A percentile compares a stretch with the other conserved stretches of the same genome.
These are phyloP conservation scores for Termitomyces sp. DNA, from an alignment of 768 basidiomycete species.

Conservation along the genomic window DNA sequence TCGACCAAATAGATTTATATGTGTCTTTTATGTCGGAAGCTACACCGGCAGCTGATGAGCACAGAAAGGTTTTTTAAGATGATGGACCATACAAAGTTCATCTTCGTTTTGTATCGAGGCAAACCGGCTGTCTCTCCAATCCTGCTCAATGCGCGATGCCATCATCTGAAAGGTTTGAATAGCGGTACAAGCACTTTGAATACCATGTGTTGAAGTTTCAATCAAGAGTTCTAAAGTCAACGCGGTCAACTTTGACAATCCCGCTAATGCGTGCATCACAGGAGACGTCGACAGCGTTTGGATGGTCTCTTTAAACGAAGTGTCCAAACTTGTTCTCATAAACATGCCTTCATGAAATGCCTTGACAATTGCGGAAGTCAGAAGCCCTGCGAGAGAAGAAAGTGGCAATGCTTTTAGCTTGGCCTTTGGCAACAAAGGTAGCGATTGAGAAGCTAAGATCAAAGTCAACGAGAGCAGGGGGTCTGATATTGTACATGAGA, in stretches of 20 bases:
- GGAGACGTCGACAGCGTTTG: constrained; percentile 26
- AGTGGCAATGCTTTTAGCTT: constrained; percentile 62
- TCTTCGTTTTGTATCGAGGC: constrained; percentile 24
- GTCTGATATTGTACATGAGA: constrained; percentile 16
- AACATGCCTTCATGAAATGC: constrained; percentile 55
- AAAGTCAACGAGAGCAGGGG: constrained; percentile 45
- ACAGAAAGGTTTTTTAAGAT: not conserved
- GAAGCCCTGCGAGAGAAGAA: constrained; percentile 26
- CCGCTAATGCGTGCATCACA: constrained; percentile 29
- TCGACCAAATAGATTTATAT: constrained; percentile 52
- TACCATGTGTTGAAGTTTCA: constrained; percentile 23
- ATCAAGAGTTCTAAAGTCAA: constrained; percentile 27
- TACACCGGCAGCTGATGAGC: constrained; percentile 13
- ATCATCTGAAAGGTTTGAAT: constrained; percentile 28
- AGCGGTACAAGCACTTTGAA: constrained; percentile 21
- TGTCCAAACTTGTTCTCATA: constrained; percentile 31
- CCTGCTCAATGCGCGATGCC: constrained; percentile 36
- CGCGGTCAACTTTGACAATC: constrained; percentile 34
- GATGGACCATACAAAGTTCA: constrained; percentile 23
- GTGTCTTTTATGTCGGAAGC: constrained; percentile 39
- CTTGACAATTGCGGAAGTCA: constrained; percentile 43
- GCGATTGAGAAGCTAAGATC: constrained; percentile 54
- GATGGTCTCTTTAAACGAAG: constrained; percentile 29
- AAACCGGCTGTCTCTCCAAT: constrained; percentile 40
- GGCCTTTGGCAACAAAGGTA: constrained; percentile 45